Base-by-base conservation (phyloP, 2,329 filamentous ascomycete genomes). In the Microsporum ferrugineum region DNA sequence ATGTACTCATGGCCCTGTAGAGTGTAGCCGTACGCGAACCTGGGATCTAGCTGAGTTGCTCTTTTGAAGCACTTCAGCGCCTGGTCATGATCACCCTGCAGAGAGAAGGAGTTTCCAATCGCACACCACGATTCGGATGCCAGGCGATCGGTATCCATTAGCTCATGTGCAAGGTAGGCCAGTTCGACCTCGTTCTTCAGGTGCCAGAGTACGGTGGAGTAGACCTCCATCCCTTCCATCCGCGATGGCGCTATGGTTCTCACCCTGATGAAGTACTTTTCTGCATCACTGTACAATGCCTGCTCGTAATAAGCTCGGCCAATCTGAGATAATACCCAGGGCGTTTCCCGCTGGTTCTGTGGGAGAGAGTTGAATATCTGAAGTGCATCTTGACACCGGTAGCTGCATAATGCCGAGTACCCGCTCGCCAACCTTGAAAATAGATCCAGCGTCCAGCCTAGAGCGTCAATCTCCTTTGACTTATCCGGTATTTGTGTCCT, bases 121-220 rank as follows among this genome's bases (percentile, higher is more conserved):
- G 91, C 89, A 70, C 91, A 96, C 95, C 94, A 99, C 2, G 94
- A 91, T 73, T 99, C 88, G 1, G 94, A 92, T 0, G 91, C 92
- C 65, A 94, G 81, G 77, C 91, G 94, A 63, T 91, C 88, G 14
- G 88, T 80, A 65, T 96, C 92, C 58, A 95, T 83, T 45, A 97
- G 80, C 68, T 95, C 89, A 69, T 97, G 92, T 0, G 92, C 90
- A 33, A 99, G 80, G 74, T 94, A 95, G 0, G 92, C 91, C 27
- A 99, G 80, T 63, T 96, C 89, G 0, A 91, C 88, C 70, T 96
- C 92, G 65, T 88, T 87, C 74, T 95, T 96, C 64, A 96, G 78
- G 73, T 96, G 91, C 94, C 95, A 99, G n/a, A 99, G 81, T n/a
- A 95, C 87, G 0, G 94, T 99, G 12, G 92, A 97, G 75, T 96